phyloP scores from a whole-genome alignment of 805 yeast genomes.

The Metschnikowia shivogae region DNA sequence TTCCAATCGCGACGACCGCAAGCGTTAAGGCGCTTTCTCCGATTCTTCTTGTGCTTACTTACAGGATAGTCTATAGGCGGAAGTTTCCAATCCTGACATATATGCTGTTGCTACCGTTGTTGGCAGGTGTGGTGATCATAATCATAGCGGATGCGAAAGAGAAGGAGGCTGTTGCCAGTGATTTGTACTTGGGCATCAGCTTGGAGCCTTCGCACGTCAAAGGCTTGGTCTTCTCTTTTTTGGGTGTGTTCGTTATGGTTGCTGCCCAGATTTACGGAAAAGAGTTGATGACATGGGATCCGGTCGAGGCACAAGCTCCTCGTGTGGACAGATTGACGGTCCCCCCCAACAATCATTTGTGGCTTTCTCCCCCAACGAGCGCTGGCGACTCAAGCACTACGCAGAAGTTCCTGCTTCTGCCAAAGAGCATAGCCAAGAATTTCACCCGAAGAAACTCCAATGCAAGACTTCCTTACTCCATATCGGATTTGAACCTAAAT shows the following conservation, averaged over 20 bases:
- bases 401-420: slow-evolving; percentile 10
- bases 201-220: slow-evolving; percentile 35
- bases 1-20: slow-evolving; percentile 66
- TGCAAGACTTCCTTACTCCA: slow-evolving; percentile 29
- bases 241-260: slow-evolving; percentile 73
- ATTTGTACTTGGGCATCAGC: not conserved
- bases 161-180: slow-evolving; percentile 6
- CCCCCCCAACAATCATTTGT: not conserved
- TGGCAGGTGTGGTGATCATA: slow-evolving; percentile 50
- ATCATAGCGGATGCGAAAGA: slow-evolving; percentile 31
- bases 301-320: slow-evolving; percentile 23
- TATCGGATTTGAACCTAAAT: slow-evolving; percentile 30
- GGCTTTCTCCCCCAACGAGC: not conserved
- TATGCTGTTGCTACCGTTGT: slow-evolving; percentile 47
- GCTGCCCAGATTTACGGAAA: slow-evolving; percentile 85
- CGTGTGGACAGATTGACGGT: slow-evolving; percentile 12
- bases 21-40: slow-evolving; percentile 70
- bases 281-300: slow-evolving; percentile 60
- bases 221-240: slow-evolving; percentile 66
- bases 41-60: slow-evolving; percentile 52
- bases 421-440: slow-evolving; percentile 5
- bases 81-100: slow-evolving; percentile 48
- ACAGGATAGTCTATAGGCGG: slow-evolving; percentile 49
- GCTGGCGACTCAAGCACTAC: slow-evolving; percentile 1
- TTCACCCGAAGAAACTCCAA: slow-evolving; percentile 19